phyloP scores from a whole-genome alignment of 805 yeast species.

The Lipomyces orientalis region DNA sequence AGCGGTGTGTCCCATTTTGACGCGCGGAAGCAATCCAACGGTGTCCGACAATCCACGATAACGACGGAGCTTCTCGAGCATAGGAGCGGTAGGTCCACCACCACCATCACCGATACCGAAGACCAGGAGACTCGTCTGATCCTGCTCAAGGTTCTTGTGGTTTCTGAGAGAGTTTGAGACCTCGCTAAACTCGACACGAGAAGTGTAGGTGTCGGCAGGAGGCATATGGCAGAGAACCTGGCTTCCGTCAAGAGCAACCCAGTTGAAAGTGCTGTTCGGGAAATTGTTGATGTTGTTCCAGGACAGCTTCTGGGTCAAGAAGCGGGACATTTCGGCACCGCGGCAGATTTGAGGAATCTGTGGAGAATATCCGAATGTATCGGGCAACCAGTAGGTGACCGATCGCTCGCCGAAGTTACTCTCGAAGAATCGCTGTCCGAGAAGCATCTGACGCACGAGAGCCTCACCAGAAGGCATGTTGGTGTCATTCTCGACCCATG shows the following conservation, averaged over 20 bases:
- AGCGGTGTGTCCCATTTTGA: slow-evolving; percentile 78
- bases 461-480: slow-evolving; percentile 96
- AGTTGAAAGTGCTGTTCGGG: slow-evolving; percentile 89
- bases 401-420: slow-evolving; percentile 79
- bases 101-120: slow-evolving; percentile 99
- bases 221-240: slow-evolving; percentile 98
- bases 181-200: slow-evolving; percentile 91
- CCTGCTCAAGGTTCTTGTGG: slow-evolving; percentile 82
- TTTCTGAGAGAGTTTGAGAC: slow-evolving; percentile 78
- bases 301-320: slow-evolving; percentile 89
- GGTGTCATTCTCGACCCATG: slow-evolving; percentile 98
- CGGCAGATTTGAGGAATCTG: slow-evolving; percentile 94
- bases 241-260: slow-evolving; percentile 89
- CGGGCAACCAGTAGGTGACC: slow-evolving; percentile 91
- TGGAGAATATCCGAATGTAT: slow-evolving; percentile 94
- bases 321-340: slow-evolving; percentile 80
- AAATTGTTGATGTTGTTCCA: slow-evolving; percentile 95
- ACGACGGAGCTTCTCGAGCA: slow-evolving; percentile 90
- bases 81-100: slow-evolving; percentile 95
- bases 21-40: slow-evolving; percentile 79
- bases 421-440: slow-evolving; percentile 86
- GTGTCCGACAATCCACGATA: slow-evolving; percentile 86
- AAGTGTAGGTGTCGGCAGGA: slow-evolving; percentile 94
- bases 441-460: slow-evolving; percentile 80
- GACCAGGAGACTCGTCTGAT: slow-evolving; percentile 77